Base-by-base conservation (phyloP, 768 basidiomycete genomes). In the Antrodiella citrinella region DNA sequence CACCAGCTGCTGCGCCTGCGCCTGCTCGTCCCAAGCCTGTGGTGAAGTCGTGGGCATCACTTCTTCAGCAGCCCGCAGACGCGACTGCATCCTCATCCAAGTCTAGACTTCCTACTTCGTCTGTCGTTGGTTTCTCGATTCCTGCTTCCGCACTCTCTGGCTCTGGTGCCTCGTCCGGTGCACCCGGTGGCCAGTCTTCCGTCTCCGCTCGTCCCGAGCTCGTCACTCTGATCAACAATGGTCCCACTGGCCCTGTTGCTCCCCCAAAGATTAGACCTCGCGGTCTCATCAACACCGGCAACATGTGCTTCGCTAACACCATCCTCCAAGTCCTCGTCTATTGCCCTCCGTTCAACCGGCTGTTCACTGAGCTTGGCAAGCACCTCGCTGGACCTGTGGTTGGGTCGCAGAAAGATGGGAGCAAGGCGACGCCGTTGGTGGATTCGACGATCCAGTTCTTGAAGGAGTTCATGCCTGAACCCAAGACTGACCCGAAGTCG, bases 221-320 rank as follows among this genome's bases (percentile, higher is more conserved):
- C 2, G 53, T 83, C 5, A 68, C 67, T 0, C 72, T 86, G n/a
- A 69, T 87, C 1, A 77, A 67, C 7, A 65, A 67, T 1, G 71
- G 69, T 0, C 62, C 72, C 4, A 52, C 64, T 3, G 54, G 55
- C 3, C 51, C 56, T 4, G 26, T 50, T 12, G 48, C 48, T 21
- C 49, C 59, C 18, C 55, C 56, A 9, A 52, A 57, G 48, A 77
- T 89, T 26, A 71, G 74, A 4, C 81, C 90, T 0, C 74, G 94
- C 12, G 95, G 95, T 3, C 69, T 99, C 45, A 74, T 98, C 57
- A 99, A 99, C 66, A 86, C 81, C 2, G 94, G 95, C 0, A 99
- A 99, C 67, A 84, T 97, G 83, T 99, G 95, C 65, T 99, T 97
- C 62, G 93, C 93, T 23, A 99, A 97, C 60, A 82, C 92, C 0